phyloP scores from a whole-genome alignment of 495 filamentous ascomycete species.

The Trichoderma reesei region DNA sequence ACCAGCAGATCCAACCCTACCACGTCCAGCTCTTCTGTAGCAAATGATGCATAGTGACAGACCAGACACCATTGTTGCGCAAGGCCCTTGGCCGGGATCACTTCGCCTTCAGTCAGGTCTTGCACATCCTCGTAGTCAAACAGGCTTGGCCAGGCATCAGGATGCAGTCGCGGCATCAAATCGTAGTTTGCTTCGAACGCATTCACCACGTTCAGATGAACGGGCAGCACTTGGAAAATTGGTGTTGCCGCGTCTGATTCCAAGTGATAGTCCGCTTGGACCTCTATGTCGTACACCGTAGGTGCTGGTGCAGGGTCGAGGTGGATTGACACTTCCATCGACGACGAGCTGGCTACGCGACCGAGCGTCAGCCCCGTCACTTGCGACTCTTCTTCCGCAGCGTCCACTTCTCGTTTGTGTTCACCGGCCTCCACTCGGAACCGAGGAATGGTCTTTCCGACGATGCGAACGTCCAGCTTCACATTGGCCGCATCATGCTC shows the following conservation, averaged over 20 bases:
- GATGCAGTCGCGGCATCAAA: constrained; percentile 65
- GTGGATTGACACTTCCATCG: constrained; percentile 29
- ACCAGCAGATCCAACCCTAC: constrained; percentile 50
- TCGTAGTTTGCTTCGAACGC: constrained; percentile 88
- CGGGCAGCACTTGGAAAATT: constrained; percentile 58
- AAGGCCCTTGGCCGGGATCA: constrained; percentile 44
- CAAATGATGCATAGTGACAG: constrained; percentile 63
- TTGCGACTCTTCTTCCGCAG: constrained; percentile 25
- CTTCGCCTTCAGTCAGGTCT: constrained; percentile 16
- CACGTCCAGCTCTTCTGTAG: constrained; percentile 58
- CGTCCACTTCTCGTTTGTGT: constrained; percentile 19
- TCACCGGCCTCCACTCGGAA: constrained; percentile 34
- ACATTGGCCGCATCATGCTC: constrained; percentile 73
- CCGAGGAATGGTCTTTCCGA: constrained; percentile 48
- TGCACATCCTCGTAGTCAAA: constrained; percentile 48
- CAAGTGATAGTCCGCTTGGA: constrained; percentile 68
- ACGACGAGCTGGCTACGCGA: constrained; percentile 40
- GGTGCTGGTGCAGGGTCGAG: constrained; percentile 44
- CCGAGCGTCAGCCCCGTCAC: constrained; percentile 27
- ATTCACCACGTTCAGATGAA: constrained; percentile 59
- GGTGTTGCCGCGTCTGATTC: constrained; percentile 74
- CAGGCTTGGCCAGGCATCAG: constrained; percentile 74
- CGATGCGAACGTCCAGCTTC: constrained; percentile 55
- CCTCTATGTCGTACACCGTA: constrained; percentile 55
- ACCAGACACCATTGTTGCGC: constrained; percentile 70